phyloP scores from a whole-genome alignment of 2,329 filamentous ascomycete species.

The Rhynchosporium agropyri region DNA sequence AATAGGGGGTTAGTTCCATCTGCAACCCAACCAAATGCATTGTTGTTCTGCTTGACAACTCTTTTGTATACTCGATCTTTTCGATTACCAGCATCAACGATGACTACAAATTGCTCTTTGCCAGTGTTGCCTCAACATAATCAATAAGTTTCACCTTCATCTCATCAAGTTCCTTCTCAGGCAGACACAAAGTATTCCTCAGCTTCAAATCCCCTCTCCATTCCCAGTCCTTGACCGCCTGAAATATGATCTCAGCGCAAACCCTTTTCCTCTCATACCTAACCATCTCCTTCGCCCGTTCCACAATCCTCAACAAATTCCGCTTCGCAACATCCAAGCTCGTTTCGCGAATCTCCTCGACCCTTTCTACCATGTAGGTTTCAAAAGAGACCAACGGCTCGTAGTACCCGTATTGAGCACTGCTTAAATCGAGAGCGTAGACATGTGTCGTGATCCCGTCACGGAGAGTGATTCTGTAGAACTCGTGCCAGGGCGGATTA shows the following conservation, averaged over 20 bases:
- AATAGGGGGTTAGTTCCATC: no score
- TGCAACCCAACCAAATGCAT: no score
- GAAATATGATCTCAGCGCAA: neutral
- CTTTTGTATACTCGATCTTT: no score
- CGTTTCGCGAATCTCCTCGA: neutral
- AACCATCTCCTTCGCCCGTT: neutral
- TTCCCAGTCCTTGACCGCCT: neutral
- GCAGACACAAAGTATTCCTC: neutral
- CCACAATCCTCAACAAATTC: neutral
- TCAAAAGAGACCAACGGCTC: conserved; percentile 12
- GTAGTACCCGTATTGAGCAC: conserved; percentile 25
- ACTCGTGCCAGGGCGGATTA: neutral
- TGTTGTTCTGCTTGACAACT: no score
- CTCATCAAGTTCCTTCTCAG: neutral
- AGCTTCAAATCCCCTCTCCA: neutral
- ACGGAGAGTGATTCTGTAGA: neutral
- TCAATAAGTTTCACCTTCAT: neutral
- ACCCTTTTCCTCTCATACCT: neutral
- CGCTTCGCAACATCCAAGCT: neutral
- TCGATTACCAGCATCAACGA: neutral
- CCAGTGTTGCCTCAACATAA: neutral
- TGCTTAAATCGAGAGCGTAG: conserved; percentile 22
- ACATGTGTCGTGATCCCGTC: neutral
- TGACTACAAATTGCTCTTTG: neutral
- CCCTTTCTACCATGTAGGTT: neutral